A percentile compares a stretch with the other conserved stretches of the same genome.
phyloP scores from a whole-genome alignment of 352 stramenopile genomes.

The Phytophthora pini region DNA sequence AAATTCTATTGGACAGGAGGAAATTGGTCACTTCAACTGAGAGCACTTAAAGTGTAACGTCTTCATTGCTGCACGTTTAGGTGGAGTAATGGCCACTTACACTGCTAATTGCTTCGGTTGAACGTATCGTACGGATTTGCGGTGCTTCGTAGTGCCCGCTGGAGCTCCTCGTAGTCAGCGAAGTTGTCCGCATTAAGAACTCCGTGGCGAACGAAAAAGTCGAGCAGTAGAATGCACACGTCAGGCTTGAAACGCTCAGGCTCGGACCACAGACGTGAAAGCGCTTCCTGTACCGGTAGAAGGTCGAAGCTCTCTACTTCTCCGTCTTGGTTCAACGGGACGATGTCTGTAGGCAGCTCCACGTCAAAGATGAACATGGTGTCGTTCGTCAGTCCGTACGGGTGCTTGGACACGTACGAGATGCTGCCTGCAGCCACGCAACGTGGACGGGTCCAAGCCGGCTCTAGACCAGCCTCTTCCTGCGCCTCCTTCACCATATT shows the following conservation, averaged over 20 bases:
- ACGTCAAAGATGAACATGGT: conserved; percentile 79
- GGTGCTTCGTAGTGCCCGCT: conserved; percentile 36
- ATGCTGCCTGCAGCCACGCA: conserved; percentile 59
- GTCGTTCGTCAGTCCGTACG: conserved; percentile 66
- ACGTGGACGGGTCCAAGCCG: conserved; percentile 38
- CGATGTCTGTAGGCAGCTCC: conserved; percentile 47
- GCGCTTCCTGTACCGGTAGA: conserved; percentile 46
- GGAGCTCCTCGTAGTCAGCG: conserved; percentile 50
- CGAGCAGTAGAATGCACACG: conserved; percentile 68
- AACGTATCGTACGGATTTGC: conserved; percentile 37
- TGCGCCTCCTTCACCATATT: conserved; percentile 82
- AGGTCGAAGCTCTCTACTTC: conserved; percentile 75
- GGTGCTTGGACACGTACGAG: conserved; percentile 61
- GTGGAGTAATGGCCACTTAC: conserved; percentile 1
- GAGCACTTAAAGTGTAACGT: conserved; percentile 14
- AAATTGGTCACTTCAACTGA: conserved; percentile 4
- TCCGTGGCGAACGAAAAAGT: conserved; percentile 72
- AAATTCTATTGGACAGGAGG: conserved; percentile 16
- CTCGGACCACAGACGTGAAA: conserved; percentile 47
- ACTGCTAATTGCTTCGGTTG: conserved; percentile 18
- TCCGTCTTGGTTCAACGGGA: conserved; percentile 55
- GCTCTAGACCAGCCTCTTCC: conserved; percentile 63
- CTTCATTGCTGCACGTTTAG: neutral
- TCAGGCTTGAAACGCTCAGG: conserved; percentile 76
- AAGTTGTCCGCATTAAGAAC: conserved; percentile 69